These are phyloP conservation scores for Drosera capensis DNA, from an alignment of 148 eudicot species.

Conservation along the genomic window DNA sequence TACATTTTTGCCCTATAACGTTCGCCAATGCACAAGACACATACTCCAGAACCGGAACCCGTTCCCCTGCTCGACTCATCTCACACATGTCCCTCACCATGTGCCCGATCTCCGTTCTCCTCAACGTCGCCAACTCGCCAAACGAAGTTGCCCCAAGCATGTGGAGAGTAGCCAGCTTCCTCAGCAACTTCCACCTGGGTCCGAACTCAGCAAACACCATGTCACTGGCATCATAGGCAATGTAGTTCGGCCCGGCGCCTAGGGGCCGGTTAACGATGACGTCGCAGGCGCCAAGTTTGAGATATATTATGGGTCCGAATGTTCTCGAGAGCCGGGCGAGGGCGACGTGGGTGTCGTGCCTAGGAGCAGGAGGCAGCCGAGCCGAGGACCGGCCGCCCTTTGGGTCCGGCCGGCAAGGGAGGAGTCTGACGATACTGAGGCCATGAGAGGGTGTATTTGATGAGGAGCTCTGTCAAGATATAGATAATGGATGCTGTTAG, in stretches of 20 bases:
- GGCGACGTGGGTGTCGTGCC: slow-evolving; percentile 26
- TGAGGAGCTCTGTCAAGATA: too few relatives aligned
- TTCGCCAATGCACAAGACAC: slow-evolving; percentile 10
- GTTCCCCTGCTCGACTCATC: not conserved
- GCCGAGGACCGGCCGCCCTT: slow-evolving; percentile 15
- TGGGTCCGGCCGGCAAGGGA: slow-evolving; percentile 21
- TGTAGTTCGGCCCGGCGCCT: slow-evolving; percentile 9
- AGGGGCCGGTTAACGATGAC: slow-evolving; percentile 17
- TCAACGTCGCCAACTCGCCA: not conserved
- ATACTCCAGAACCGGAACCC: slow-evolving; percentile 5
- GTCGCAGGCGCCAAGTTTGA: slow-evolving; percentile 18
- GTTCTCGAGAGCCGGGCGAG: slow-evolving; percentile 14
- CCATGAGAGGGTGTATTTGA: too few relatives aligned
- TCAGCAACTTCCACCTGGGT: slow-evolving; percentile 6
- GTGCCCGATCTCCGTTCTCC: not conserved
- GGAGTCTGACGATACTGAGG: too few relatives aligned
- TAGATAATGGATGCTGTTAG: too few relatives aligned
- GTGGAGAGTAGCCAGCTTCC: slow-evolving; percentile 4
- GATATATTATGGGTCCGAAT: slow-evolving; percentile 29
- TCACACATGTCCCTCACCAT: slow-evolving; percentile 2
- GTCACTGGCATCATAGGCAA: slow-evolving; percentile 6
- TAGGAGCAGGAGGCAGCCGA: slow-evolving; percentile 20
- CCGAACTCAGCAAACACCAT: slow-evolving; percentile 11
- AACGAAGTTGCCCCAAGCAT: slow-evolving; percentile 3
- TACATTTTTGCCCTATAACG: slow-evolving; percentile 4